A percentile compares a stretch with the other conserved stretches of the same genome.
phyloP scores from a whole-genome alignment of 441 rosid species.

The Gossypium schwendimanii region DNA sequence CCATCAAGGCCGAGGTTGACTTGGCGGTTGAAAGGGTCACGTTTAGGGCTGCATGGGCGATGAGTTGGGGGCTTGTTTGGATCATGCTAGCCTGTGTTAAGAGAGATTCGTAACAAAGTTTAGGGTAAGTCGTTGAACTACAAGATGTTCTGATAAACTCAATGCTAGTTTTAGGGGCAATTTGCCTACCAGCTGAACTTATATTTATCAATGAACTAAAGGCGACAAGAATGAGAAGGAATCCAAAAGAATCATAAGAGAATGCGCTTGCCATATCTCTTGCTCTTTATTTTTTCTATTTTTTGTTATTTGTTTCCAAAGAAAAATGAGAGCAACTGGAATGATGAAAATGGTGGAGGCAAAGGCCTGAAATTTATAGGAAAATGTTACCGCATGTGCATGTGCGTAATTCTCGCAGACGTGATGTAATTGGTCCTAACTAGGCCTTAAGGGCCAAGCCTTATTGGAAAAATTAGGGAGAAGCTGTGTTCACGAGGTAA shows the following conservation, averaged over 20 bases:
- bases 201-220: slow-evolving; percentile 11
- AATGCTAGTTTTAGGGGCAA: slow-evolving; percentile 21
- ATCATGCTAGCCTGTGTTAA: slow-evolving; percentile 41
- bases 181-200: slow-evolving; percentile 23
- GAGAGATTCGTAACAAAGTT: slow-evolving; percentile 58
- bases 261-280: slow-evolving; percentile 19
- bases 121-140: slow-evolving; percentile 52
- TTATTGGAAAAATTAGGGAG: background rate
- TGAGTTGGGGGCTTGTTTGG: slow-evolving; percentile 61
- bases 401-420: background rate
- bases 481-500: background rate
- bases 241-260: slow-evolving; percentile 2
- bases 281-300: background rate
- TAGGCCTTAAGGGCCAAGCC: background rate
- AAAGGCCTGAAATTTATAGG: slow-evolving; percentile 7
- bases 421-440: background rate
- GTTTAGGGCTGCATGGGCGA: slow-evolving; percentile 58
- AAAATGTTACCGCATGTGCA: background rate
- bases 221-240: slow-evolving; percentile 14
- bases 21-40: slow-evolving; percentile 47
- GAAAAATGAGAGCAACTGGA: background rate
- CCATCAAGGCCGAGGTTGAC: slow-evolving; percentile 39
- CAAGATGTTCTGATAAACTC: slow-evolving; percentile 65
- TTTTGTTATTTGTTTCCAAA: background rate
- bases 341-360: slow-evolving; percentile 14